Evolutionary conservation across 257 asterid species (phyloP).

Genomic region (Nicotiana paniculata): DNA sequence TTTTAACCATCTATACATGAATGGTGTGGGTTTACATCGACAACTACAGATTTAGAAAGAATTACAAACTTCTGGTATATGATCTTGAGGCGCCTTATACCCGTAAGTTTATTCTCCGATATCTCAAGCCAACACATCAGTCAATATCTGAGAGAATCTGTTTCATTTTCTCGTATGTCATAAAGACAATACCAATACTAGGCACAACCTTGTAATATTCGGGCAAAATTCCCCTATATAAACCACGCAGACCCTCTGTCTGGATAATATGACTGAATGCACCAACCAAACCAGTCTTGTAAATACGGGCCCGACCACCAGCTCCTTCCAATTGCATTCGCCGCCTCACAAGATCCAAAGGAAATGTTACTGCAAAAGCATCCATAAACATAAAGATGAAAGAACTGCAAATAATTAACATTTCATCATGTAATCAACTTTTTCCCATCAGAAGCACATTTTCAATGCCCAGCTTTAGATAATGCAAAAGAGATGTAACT

Average conservation of each 20-base stretch:
- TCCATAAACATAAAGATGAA: neutral
- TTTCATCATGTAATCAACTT: neutral
- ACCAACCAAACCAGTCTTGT: constrained; percentile 53
- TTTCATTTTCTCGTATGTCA: constrained; percentile 79
- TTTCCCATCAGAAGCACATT: neutral
- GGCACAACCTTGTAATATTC: constrained; percentile 86
- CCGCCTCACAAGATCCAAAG: constrained; percentile 79
- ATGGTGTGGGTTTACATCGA: neutral
- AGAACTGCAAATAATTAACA: neutral
- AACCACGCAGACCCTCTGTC: constrained; percentile 54
- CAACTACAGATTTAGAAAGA: neutral
- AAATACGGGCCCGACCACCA: constrained; percentile 70
- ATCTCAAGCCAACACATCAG: constrained; percentile 19
- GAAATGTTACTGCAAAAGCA: constrained; percentile 60
- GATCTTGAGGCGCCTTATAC: neutral
- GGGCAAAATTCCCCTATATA: constrained; percentile 75
- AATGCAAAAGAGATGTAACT: neutral
- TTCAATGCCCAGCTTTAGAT: neutral
- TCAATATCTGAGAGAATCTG: constrained; percentile 50
- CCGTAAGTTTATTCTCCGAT: constrained; percentile 2
- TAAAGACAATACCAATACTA: constrained; percentile 67
- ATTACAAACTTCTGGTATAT: neutral
- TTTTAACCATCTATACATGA: neutral
- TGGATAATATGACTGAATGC: constrained; percentile 47
- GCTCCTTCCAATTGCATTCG: constrained; percentile 92